Base-by-base conservation (phyloP, 2,329 filamentous ascomycete genomes). In the Talaromyces sp. region DNA sequence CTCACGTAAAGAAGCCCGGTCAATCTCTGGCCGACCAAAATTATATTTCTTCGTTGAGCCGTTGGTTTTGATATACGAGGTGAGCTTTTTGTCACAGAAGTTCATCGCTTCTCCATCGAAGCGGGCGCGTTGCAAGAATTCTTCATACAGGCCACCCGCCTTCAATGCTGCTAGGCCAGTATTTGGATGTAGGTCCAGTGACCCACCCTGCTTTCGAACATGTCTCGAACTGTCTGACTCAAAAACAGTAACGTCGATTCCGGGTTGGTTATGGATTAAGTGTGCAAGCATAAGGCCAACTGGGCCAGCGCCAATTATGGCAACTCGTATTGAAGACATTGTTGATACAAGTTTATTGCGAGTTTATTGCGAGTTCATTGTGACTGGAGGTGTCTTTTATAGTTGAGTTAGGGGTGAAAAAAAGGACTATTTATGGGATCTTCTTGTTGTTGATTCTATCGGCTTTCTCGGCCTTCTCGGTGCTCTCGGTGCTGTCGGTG, bases 21-120 rank as follows among this genome's bases (percentile, higher is more conserved):
- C 66, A 32, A 70, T 71, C 55, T 71, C 68, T 11, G 69, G 69
- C n/a, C 68, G 61, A 3, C 50, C 56, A 17, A 14, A 24, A 10
- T 38, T n/a, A 6, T 24, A 46, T 0, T n/a, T 11, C 14, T 38
- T n/a, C 8, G 29, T 41, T 3, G 35, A 7, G 3, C 35, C 38
- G 17, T 4, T 14, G 13, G 43, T 17, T 1, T 32, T 56, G 11
- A 56, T 4, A 38, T 46, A 56, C 21, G 17, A 6, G 10, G 38
- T 49, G 32, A 56, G 55, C 4, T 31, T 56, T 21, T 56, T 46
- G 55, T 56, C 55, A 19, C 35, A 56, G 4, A 57, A 7, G 9
- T 57, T 57, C 35, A 35, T 3, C 4, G 41, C 55, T 24, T 57
- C 55, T 21, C 55, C 41, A 24, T 57, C 55, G 35, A 51, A 51